phyloP scores from a whole-genome alignment of 331 rosid species.

The Phaseolus coccineus region DNA sequence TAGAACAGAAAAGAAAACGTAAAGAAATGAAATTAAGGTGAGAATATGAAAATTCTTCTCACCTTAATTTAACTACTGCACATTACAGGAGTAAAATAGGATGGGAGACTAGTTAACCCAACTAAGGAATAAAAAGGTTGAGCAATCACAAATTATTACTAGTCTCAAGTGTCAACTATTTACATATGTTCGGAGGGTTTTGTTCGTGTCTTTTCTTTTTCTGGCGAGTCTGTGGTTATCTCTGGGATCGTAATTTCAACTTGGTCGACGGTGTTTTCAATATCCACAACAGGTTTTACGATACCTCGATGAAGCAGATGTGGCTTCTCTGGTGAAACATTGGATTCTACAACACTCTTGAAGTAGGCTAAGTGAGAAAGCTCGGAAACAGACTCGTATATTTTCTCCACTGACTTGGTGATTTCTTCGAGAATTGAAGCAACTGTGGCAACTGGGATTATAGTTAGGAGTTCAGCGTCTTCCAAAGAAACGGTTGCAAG shows the following conservation, averaged over 20 bases:
- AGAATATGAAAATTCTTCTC: conserved; percentile 46
- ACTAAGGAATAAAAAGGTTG: conserved; percentile 32
- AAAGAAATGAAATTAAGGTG: conserved; percentile 36
- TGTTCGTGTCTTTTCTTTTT: conserved; percentile 33
- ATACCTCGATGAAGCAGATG: conserved; percentile 74
- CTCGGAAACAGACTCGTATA: conserved; percentile 66
- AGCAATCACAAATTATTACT: neutral
- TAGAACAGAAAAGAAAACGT: neutral
- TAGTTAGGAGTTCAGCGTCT: conserved; percentile 54
- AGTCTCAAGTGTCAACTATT: conserved; percentile 42
- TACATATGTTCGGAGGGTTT: conserved; percentile 41
- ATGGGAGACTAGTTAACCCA: conserved; percentile 45
- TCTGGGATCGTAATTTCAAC: conserved; percentile 58
- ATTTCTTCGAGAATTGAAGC: conserved; percentile 74
- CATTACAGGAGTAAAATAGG: conserved; percentile 15
- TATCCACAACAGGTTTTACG: conserved; percentile 64
- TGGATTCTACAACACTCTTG: conserved; percentile 52
- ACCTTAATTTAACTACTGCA: conserved; percentile 32
- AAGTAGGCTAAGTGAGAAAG: conserved; percentile 74
- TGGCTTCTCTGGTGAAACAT: conserved; percentile 65
- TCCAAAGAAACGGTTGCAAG: conserved; percentile 53
- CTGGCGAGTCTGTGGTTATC: conserved; percentile 35
- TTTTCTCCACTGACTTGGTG: conserved; percentile 64
- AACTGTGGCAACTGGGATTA: conserved; percentile 68
- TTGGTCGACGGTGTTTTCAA: conserved; percentile 34